Conservation (phyloP, 768 basidiomycete species). For the Clavulina sp. region DNA sequence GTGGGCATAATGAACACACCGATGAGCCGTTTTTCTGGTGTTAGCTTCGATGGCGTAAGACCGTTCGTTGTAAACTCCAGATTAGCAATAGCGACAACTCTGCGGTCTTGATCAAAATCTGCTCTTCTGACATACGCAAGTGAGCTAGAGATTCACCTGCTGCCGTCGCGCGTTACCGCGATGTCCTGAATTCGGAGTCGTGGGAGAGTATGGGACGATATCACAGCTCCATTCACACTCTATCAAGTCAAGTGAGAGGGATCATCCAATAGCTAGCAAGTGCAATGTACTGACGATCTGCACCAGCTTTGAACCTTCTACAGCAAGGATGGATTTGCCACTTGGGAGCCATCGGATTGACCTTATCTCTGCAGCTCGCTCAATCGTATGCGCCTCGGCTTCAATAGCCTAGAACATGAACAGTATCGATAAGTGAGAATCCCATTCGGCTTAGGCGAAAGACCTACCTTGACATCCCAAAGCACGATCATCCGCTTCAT, state of each 20-base stretch:
- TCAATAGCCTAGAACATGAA: background rate
- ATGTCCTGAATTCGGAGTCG: conserved; percentile 53
- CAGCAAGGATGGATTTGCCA: conserved; percentile 50
- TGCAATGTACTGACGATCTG: conserved; percentile 2
- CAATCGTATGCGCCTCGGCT: conserved; percentile 39
- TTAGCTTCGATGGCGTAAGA: conserved; percentile 49
- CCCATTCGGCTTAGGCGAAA: too few relatives aligned
- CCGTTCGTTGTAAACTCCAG: conserved; percentile 44
- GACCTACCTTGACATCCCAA: conserved; percentile 23
- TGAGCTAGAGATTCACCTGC: conserved; percentile 17
- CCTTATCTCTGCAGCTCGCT: conserved; percentile 33
- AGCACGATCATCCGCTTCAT: conserved; percentile 45
- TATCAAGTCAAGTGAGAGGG: conserved; percentile 13
- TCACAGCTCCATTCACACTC: conserved; percentile 44
- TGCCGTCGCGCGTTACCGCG: conserved; percentile 45
- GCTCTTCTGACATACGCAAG: too few relatives aligned
- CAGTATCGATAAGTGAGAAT: background rate
- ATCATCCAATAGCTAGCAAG: background rate
- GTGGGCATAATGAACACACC: conserved; percentile 30
- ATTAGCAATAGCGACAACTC: conserved; percentile 48
- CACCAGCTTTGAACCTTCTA: conserved; percentile 40
- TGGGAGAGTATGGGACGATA: conserved; percentile 41
- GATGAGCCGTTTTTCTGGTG: conserved; percentile 52
- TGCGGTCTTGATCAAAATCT: background rate
- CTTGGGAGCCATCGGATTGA: conserved; percentile 52